Conservation (phyloP, 768 basidiomycete species). For the Tubosaeta brunneosetosa region DNA sequence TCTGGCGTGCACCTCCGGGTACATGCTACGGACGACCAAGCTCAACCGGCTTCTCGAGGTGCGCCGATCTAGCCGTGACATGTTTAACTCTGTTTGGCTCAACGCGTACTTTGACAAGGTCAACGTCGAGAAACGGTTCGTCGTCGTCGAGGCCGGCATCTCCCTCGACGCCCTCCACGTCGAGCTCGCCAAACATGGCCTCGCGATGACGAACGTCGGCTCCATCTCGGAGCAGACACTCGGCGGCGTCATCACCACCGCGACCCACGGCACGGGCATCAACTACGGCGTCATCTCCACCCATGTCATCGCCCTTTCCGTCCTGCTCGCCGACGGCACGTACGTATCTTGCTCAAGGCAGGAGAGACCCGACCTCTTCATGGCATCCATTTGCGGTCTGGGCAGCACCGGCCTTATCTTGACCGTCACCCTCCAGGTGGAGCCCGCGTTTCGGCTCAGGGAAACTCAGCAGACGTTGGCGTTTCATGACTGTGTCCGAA, state of each 20-base stretch:
- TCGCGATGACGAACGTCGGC: constrained; percentile 90
- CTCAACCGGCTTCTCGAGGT: constrained; percentile 76
- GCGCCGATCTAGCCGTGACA: constrained; percentile 30
- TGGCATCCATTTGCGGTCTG: constrained; percentile 85
- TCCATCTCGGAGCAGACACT: constrained; percentile 97
- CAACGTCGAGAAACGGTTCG: constrained; percentile 58
- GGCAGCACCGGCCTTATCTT: constrained; percentile 89
- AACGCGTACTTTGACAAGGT: constrained; percentile 42
- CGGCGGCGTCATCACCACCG: constrained; percentile 88
- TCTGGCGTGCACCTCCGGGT: constrained; percentile 83
- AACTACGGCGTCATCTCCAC: constrained; percentile 76
- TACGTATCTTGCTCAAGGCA: constrained; percentile 61
- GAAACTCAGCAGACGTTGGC: constrained; percentile 60
- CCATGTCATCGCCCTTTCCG: constrained; percentile 66
- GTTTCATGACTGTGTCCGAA: constrained; percentile 59
- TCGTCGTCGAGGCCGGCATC: constrained; percentile 75
- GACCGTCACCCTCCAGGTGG: constrained; percentile 70
- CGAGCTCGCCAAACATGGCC: constrained; percentile 55
- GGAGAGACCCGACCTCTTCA: constrained; percentile 71
- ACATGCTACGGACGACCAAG: constrained; percentile 76
- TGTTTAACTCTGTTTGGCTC: constrained; percentile 11
- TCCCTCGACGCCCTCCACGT: constrained; percentile 70
- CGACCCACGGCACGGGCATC: constrained; percentile 90
- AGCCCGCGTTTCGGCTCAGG: constrained; percentile 74
- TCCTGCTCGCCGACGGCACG: constrained; percentile 75